These are phyloP conservation scores for Rhodofomes roseus DNA, from an alignment of 1,284 basidiomycete genomes.

Conservation along the genomic window DNA sequence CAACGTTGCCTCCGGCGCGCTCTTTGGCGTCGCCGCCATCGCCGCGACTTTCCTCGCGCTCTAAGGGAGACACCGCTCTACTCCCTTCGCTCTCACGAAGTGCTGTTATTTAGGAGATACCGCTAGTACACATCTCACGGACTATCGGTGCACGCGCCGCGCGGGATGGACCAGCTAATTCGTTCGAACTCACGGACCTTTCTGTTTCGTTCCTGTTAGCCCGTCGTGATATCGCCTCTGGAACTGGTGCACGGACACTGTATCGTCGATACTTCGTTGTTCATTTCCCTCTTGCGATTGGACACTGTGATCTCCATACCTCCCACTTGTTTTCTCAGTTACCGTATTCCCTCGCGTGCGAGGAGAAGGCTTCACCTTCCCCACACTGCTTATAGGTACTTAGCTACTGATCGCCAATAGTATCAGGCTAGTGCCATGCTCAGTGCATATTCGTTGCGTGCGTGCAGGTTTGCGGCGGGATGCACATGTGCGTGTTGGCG, in stretches of 20 bases:
- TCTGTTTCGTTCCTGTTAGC: conserved; percentile 1
- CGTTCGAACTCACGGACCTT: conserved; percentile 2
- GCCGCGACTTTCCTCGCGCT: conserved; percentile 54
- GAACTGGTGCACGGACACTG: conserved; percentile 18
- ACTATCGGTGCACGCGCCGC: conserved; percentile 1
- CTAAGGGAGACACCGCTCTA: conserved; percentile 29
- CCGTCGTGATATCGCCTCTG: conserved; percentile 6
- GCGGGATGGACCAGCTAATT: conserved; percentile 2
- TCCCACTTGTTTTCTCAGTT: conserved; percentile 11
- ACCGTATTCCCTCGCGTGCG: conserved; percentile 30
- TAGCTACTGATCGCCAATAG: conserved; percentile 9
- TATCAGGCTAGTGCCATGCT: conserved; percentile 22
- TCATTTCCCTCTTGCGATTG: conserved; percentile 14
- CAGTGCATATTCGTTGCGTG: neutral
- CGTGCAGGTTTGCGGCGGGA: too few species aligned
- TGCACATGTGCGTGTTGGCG: too few species aligned
- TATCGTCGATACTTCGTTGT: conserved; percentile 12
- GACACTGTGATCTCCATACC: conserved; percentile 15
- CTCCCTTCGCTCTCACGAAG: neutral
- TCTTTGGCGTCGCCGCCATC: conserved; percentile 48
- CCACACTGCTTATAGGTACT: conserved; percentile 17
- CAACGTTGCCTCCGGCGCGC: conserved; percentile 43
- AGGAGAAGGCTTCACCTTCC: conserved; percentile 27
- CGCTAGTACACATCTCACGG: conserved; percentile 4
- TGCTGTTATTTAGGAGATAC: conserved; percentile 1